A percentile compares a stretch with the other conserved stretches of the same genome.
These are phyloP conservation scores for Solanum aculeatissimum DNA, from an alignment of 305 asterid species.

Conservation along the genomic window DNA sequence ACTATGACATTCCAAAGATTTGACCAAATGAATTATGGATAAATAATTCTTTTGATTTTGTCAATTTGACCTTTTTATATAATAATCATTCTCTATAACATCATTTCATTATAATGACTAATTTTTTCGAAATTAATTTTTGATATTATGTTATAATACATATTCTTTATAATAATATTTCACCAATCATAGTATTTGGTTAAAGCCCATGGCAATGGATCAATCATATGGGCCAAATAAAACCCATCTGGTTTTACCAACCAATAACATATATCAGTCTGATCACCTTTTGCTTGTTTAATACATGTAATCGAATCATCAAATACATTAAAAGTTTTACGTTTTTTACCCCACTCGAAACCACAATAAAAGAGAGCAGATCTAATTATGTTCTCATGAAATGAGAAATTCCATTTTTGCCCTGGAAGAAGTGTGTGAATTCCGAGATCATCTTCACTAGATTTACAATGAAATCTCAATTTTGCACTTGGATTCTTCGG, in stretches of 20 bases:
- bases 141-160: not conserved
- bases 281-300: not conserved
- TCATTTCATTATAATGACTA: not conserved
- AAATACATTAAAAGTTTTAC: not conserved
- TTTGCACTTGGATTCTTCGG: not conserved
- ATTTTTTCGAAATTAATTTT: not conserved
- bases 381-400: not conserved
- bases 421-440: not conserved
- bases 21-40: not conserved
- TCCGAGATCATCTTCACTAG: not conserved
- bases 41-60: not conserved
- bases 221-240: not conserved
- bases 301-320: not conserved
- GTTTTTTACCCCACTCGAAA: not conserved
- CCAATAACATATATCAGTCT: not conserved
- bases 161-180: not conserved
- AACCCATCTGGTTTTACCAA: not conserved
- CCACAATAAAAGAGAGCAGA: not conserved
- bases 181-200: not conserved
- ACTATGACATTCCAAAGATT: not conserved
- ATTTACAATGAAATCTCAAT: not conserved
- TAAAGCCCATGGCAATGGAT: not conserved
- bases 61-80: not conserved
- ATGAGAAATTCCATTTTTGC: not conserved
- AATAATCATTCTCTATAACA: not conserved